Conservation (phyloP, 1,284 basidiomycete genomes). For the Coniferiporia sulphurascens region DNA sequence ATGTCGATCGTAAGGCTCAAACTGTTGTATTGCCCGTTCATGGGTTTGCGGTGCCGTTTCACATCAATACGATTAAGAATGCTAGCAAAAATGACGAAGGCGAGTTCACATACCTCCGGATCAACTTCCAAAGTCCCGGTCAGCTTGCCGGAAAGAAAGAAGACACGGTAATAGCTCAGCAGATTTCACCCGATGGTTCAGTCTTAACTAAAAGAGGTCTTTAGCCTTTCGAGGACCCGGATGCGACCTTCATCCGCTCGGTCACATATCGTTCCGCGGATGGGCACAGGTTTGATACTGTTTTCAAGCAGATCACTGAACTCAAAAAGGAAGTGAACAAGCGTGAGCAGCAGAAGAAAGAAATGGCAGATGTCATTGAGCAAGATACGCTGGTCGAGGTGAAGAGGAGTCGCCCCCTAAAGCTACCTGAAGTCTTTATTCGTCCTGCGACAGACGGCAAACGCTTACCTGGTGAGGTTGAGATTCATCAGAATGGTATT, state of each 20-base stretch:
- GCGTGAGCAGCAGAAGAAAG: constrained; percentile 95
- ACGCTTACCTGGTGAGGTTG: constrained; percentile 90
- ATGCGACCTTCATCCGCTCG: constrained; percentile 94
- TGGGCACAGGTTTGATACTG: constrained; percentile 81
- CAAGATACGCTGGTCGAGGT: constrained; percentile 87
- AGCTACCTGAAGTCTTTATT: constrained; percentile 89
- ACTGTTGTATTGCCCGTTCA: constrained; percentile 92
- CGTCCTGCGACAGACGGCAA: constrained; percentile 93
- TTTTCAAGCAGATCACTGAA: constrained; percentile 91
- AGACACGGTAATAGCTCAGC: constrained; percentile 63
- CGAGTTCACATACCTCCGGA: constrained; percentile 90
- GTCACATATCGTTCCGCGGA: constrained; percentile 93
- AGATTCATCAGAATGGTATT: constrained; percentile 97
- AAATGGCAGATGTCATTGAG: constrained; percentile 96
- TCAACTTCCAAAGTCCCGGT: constrained; percentile 98
- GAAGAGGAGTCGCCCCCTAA: constrained; percentile 79
- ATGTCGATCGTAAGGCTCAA: constrained; percentile 86
- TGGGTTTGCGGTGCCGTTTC: constrained; percentile 95
- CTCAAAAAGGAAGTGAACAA: constrained; percentile 97
- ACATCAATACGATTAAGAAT: constrained; percentile 98
- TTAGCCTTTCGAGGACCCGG: constrained; percentile 95
- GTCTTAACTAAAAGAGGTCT: background rate
- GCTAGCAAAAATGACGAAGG: constrained; percentile 97
- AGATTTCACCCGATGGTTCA: constrained; percentile 20
- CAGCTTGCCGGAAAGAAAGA: constrained; percentile 98